Base-by-base conservation (phyloP, 768 basidiomycete genomes). In the Paxillus involutus region DNA sequence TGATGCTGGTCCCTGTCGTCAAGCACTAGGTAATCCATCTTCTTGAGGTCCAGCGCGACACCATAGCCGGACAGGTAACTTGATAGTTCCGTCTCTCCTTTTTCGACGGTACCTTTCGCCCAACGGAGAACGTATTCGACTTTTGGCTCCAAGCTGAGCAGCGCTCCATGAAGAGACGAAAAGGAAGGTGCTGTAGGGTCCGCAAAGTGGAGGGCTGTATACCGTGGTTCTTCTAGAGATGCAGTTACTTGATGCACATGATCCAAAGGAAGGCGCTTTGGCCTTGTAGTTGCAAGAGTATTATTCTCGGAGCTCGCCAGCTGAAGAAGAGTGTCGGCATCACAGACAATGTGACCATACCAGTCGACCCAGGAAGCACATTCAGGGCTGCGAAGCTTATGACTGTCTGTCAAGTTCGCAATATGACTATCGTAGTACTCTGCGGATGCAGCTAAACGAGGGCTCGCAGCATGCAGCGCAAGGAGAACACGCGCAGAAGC, bases 11-110 rank as follows among this genome's bases (percentile, higher is more conserved):
- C 64, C 43, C 97, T 76, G 68, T 99, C 97, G 65, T 99, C 97
- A 8, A 98, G 74, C 4, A 88, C 94, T 12, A 98, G 80, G 66
- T 98, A 99, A 63, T 99, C 97, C 79, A 84, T 97, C 75, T 95
- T 97, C 77, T 99, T 99, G 61, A 99, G 71, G 60, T 96, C 93
- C 49, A 99, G 75, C 19, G 89, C 80, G 7, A 95, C 95, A 3
- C 97, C 97, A 61, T 93, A 99, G 5, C 96, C 96, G 3, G 89
- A 85, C 8, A 99, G 74, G 63, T 80, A 77, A 53, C 71, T 80
- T 5, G 68, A 59, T 1, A 62, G 62, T 0, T 61, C 47, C 17
- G 61, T 63, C 0, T 64, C 57, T 4, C 81, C 73, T 52, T 84
- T 82, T n/a, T 59, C 44, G 19, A 19, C 14, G 0, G 59, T 48